These are phyloP conservation scores for Phytophthora nicotianae DNA, from an alignment of 352 stramenopile genomes.

Conservation along the genomic window DNA sequence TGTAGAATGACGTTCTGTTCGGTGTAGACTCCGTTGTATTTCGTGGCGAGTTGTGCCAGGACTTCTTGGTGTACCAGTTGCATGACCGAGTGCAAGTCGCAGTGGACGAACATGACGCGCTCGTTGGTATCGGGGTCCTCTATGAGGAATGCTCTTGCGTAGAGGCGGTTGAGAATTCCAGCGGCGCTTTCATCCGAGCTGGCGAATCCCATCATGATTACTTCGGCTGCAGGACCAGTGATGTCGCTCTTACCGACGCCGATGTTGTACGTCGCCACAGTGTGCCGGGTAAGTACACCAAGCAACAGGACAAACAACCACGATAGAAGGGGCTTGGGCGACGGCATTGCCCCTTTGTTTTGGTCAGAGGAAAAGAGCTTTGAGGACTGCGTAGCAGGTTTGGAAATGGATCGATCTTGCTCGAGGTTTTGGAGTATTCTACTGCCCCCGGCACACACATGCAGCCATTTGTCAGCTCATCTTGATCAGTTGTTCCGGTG, in stretches of 20 bases:
- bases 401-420: not conserved
- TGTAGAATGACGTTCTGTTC: constrained; percentile 78
- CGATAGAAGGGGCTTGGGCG: not conserved
- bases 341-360: not conserved
- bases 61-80: constrained; percentile 63
- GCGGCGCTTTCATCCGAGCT: constrained; percentile 43
- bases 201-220: constrained; percentile 73
- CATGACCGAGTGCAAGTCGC: constrained; percentile 49
- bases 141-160: constrained; percentile 68
- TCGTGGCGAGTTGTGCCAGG: constrained; percentile 40
- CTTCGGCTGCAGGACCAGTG: constrained; percentile 57
- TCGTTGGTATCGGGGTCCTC: constrained; percentile 39
- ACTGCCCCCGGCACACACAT: too few relatives aligned
- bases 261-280: constrained; percentile 39
- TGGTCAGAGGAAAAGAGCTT: not conserved
- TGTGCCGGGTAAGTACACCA: not conserved
- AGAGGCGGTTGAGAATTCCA: constrained; percentile 69
- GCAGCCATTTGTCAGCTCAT: not conserved
- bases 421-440: too few relatives aligned
- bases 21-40: constrained; percentile 52
- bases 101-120: constrained; percentile 56
- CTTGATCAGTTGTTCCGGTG: not conserved
- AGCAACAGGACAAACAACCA: not conserved
- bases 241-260: constrained; percentile 66
- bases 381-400: not conserved